Conservation (phyloP, 192 early-diverging fungal genomes). For the Linnemannia schmuckeri region DNA sequence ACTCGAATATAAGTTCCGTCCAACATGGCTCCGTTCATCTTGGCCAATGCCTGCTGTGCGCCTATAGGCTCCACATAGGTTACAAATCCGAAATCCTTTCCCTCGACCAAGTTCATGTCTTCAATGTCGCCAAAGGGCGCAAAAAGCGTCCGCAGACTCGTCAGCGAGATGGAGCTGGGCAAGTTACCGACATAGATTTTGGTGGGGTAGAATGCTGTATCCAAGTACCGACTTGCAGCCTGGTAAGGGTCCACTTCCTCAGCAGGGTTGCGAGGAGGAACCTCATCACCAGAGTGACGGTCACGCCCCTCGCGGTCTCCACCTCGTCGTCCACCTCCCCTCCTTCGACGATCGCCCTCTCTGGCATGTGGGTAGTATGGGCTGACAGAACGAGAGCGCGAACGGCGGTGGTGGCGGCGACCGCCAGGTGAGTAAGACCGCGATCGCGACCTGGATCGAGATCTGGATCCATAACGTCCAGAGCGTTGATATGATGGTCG, state of each 20-base stretch:
- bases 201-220: constrained; percentile 65
- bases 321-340: constrained; percentile 27
- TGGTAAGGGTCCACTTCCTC: constrained; percentile 52
- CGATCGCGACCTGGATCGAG: constrained; percentile 35
- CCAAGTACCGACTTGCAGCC: constrained; percentile 63
- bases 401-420: constrained; percentile 32
- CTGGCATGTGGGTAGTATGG: constrained; percentile 39
- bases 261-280: constrained; percentile 15
- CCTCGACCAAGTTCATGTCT: constrained; percentile 63
- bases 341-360: constrained; percentile 32
- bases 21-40: constrained; percentile 61
- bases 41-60: constrained; percentile 58
- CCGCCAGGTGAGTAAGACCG: constrained; percentile 25
- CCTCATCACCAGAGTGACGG: constrained; percentile 34
- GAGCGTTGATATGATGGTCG: constrained; percentile 18
- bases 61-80: constrained; percentile 58
- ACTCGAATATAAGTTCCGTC: constrained; percentile 50
- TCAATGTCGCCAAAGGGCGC: constrained; percentile 61
- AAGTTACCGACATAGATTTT: constrained; percentile 67
- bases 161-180: constrained; percentile 41
- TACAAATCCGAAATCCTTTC: constrained; percentile 67
- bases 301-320: constrained; percentile 33
- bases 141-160: constrained; percentile 48
- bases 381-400: constrained; percentile 44
- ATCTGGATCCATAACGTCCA: constrained; percentile 33